Percentiles rank a stretch among this genome's conserved stretches.
Evolutionary conservation across 2,329 filamentous ascomycete genomes (phyloP).

Genomic region (Magnaporthiopsis poae): DNA sequence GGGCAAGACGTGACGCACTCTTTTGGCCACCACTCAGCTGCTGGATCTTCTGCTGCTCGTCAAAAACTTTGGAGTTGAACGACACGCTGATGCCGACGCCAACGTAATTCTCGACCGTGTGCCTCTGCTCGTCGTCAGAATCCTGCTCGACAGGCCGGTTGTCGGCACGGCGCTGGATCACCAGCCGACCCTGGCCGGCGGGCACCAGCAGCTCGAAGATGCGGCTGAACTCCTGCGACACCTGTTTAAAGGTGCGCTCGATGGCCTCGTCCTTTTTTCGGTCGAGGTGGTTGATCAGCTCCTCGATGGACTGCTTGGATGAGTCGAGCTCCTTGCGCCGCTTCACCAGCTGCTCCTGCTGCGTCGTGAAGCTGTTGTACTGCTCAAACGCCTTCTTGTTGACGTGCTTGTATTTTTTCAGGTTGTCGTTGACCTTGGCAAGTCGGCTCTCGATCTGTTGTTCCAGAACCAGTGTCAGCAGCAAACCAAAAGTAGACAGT

Average conservation of each 20-base stretch:
- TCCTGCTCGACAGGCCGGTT: constrained; percentile 49
- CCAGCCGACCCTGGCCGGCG: constrained; percentile 77
- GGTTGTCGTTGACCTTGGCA: constrained; percentile 80
- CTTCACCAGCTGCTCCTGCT: constrained; percentile 76
- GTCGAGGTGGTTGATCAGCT: constrained; percentile 84
- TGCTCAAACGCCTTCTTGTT: constrained; percentile 99
- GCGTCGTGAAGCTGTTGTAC: constrained; percentile 91
- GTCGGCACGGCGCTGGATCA: constrained; percentile 87
- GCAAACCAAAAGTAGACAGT: background rate
- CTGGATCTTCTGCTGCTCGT: constrained; percentile 95
- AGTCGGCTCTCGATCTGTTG: constrained; percentile 53
- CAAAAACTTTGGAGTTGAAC: constrained; percentile 90
- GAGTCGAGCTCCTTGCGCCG: constrained; percentile 79
- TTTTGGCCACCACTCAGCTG: constrained; percentile 96
- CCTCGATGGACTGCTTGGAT: constrained; percentile 78
- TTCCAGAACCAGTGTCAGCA: constrained; percentile 11
- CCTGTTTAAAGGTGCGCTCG: constrained; percentile 95
- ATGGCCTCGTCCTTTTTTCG: constrained; percentile 96
- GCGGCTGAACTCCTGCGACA: constrained; percentile 81
- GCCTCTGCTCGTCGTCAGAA: constrained; percentile 58
- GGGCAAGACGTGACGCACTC: constrained; percentile 46
- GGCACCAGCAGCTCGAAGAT: constrained; percentile 95
- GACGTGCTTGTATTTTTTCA: constrained; percentile 95
- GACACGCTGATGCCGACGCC: constrained; percentile 95
- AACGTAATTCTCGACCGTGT: constrained; percentile 83